Evolutionary conservation across 345 rosid genomes (phyloP).

Genomic region (Salix exigua): DNA sequence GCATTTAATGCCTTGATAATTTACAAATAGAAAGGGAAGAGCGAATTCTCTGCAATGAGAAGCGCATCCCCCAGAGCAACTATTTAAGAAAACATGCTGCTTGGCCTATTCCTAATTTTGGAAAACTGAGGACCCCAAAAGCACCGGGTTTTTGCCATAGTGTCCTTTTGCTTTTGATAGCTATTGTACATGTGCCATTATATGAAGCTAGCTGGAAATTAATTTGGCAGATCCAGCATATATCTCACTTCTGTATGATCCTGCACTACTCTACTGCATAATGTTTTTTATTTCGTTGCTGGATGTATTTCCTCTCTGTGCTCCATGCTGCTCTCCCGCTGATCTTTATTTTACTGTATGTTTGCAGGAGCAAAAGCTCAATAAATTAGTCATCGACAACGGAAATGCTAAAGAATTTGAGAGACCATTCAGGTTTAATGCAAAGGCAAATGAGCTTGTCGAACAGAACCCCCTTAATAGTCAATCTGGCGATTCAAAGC

Average conservation of each 20-base stretch:
- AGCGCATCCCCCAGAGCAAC: neutral
- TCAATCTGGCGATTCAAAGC: conserved; percentile 15
- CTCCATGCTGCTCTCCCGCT: neutral
- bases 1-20: neutral
- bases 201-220: neutral
- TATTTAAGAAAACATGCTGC: neutral
- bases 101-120: neutral
- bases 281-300: neutral
- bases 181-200: neutral
- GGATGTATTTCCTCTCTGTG: neutral
- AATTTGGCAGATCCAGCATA: neutral
- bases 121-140: neutral
- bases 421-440: conserved; percentile 59
- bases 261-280: neutral
- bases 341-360: conserved; percentile 7
- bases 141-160: neutral
- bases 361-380: conserved; percentile 80
- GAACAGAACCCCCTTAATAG: conserved; percentile 36
- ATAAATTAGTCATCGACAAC: conserved; percentile 57
- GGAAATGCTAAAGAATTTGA: conserved; percentile 68
- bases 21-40: neutral
- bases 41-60: neutral
- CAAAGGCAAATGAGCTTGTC: conserved; percentile 34
- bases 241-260: neutral
- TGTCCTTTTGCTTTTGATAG: neutral